These are phyloP conservation scores for Heritiera littoralis DNA, from an alignment of 345 rosid species.

Conservation along the genomic window DNA sequence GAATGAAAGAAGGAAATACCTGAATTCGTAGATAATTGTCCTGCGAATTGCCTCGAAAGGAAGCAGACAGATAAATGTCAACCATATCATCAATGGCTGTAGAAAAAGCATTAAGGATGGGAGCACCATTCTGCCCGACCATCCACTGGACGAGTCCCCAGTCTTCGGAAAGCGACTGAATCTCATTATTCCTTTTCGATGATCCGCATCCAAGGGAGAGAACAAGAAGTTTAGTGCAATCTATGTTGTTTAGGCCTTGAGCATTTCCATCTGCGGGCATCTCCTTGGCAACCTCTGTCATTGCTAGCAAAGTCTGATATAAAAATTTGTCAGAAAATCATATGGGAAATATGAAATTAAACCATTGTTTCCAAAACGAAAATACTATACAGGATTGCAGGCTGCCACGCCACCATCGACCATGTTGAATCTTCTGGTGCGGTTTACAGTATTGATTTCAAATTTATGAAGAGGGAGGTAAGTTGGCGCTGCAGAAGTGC, in stretches of 20 bases:
- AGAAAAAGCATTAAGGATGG: conserved; percentile 36
- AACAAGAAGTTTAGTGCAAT: conserved; percentile 32
- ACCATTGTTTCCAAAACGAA: not conserved
- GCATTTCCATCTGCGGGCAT: conserved; percentile 25
- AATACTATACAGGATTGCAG: conserved; percentile 42
- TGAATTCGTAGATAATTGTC: conserved; percentile 51
- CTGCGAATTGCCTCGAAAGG: conserved; percentile 31
- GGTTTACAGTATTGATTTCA: conserved; percentile 1
- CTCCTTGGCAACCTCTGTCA: conserved; percentile 59
- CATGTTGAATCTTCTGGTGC: conserved; percentile 36
- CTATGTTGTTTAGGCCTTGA: conserved; percentile 30
- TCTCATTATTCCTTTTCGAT: conserved; percentile 28
- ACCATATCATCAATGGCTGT: conserved; percentile 47
- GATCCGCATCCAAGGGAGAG: conserved; percentile 44
- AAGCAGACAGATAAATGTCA: conserved; percentile 35
- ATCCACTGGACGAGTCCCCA: conserved; percentile 29
- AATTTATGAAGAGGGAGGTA: conserved; percentile 51
- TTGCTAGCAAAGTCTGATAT: conserved; percentile 47
- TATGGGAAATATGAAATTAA: too few species aligned
- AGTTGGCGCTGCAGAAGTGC: conserved; percentile 55
- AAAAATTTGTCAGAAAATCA: conserved; percentile 1
- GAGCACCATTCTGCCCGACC: conserved; percentile 6
- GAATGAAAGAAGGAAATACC: conserved; percentile 7
- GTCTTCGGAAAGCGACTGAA: conserved; percentile 16
- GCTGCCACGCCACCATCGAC: conserved; percentile 57